phyloP scores from a whole-genome alignment of 2,329 filamentous ascomycete genomes.

The Xylaria polymorpha region DNA sequence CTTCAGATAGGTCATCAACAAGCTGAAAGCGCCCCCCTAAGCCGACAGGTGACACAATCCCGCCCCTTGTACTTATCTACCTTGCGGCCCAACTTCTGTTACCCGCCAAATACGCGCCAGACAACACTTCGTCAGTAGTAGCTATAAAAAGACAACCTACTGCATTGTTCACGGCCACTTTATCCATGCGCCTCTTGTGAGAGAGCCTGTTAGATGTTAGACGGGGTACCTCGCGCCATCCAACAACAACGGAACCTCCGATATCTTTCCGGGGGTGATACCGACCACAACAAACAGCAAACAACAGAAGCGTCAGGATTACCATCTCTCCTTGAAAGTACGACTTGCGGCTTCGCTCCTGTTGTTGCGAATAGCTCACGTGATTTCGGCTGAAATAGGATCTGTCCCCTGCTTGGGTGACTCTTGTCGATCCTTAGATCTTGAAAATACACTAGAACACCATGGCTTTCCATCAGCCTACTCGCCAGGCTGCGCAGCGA shows the following conservation, averaged over 20 bases:
- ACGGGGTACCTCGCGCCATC: slow-evolving; percentile 8
- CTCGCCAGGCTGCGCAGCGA: slow-evolving; percentile 64
- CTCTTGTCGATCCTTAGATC: slow-evolving; percentile 9
- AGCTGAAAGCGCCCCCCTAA: slow-evolving; percentile 26
- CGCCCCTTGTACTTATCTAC: slow-evolving; percentile 32
- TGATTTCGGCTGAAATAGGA: slow-evolving; percentile 20
- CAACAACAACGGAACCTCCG: slow-evolving; percentile 2
- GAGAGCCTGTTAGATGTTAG: slow-evolving; percentile 17
- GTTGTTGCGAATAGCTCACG: slow-evolving; percentile 10
- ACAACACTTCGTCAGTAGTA: slow-evolving; percentile 1
- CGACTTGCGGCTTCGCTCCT: background rate
- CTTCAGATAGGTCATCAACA: slow-evolving; percentile 43
- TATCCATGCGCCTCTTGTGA: slow-evolving; percentile 1
- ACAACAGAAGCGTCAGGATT: background rate
- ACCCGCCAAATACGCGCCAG: background rate
- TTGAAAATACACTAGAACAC: slow-evolving; percentile 27
- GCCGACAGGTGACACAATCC: slow-evolving; percentile 43
- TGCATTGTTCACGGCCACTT: background rate
- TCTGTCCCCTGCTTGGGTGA: slow-evolving; percentile 31
- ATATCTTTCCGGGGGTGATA: slow-evolving; percentile 12
- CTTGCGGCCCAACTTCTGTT: slow-evolving; percentile 25
- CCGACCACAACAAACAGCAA: slow-evolving; percentile 3
- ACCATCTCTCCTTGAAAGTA: background rate
- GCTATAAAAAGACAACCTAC: background rate
- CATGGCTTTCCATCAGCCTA: slow-evolving; percentile 72